Conservation (phyloP, 192 early-diverging fungal genomes). For the Coemansia sp. region DNA sequence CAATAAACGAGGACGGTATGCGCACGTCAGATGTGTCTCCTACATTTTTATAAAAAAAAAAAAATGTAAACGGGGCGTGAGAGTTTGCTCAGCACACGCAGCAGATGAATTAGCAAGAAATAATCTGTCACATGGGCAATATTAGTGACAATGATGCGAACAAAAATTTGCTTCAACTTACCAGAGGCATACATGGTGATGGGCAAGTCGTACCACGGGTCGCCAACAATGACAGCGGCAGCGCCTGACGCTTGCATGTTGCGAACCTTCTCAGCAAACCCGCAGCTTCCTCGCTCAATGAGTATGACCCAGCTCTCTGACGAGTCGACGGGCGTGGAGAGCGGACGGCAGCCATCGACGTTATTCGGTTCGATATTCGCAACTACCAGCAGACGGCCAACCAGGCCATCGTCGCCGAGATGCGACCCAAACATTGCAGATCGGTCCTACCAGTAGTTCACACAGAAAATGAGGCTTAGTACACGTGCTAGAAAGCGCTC, state of each 20-base stretch:
- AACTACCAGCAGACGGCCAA: constrained; percentile 63
- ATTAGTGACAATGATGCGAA: constrained; percentile 5
- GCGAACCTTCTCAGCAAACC: constrained; percentile 87
- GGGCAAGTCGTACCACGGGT: constrained; percentile 66
- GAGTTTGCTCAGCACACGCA: not conserved
- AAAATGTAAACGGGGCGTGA: not conserved
- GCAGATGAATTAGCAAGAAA: not conserved
- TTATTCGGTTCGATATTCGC: constrained; percentile 57
- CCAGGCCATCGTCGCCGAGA: constrained; percentile 67
- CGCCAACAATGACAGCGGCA: constrained; percentile 84
- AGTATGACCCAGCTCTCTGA: constrained; percentile 74
- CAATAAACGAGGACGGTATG: constrained; percentile 88
- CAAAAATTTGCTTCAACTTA: constrained; percentile 44
- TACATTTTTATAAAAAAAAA: constrained; percentile 26
- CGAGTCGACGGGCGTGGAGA: constrained; percentile 42
- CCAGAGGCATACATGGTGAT: constrained; percentile 80
- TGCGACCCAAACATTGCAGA: constrained; percentile 87
- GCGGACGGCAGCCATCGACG: constrained; percentile 59
- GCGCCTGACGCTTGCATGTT: constrained; percentile 87
- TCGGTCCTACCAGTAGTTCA: constrained; percentile 53
- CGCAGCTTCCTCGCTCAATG: constrained; percentile 83
- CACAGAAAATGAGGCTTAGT: not conserved
- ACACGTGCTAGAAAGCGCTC: not conserved
- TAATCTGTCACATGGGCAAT: constrained; percentile 4
- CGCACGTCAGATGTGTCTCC: constrained; percentile 81